phyloP scores from a whole-genome alignment of 2,329 filamentous ascomycete species.

The Aspergillus thermomutatus region DNA sequence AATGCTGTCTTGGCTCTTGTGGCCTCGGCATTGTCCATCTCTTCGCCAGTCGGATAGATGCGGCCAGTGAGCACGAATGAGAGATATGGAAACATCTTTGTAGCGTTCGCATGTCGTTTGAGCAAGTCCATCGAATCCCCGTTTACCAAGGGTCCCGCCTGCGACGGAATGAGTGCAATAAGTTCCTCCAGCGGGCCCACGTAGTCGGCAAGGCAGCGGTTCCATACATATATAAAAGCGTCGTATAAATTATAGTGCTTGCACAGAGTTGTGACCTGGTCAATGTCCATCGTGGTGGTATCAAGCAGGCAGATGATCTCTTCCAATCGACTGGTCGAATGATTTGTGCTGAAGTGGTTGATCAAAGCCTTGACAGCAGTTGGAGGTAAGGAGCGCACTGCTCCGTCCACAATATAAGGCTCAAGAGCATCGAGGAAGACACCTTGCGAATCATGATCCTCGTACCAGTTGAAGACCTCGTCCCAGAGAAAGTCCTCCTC shows the following conservation, averaged over 20 bases:
- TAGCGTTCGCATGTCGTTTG: constrained; percentile 61
- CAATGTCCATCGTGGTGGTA: constrained; percentile 85
- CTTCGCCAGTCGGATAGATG: constrained; percentile 81
- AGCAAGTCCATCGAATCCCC: constrained; percentile 53
- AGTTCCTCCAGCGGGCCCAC: constrained; percentile 87
- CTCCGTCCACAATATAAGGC: constrained; percentile 76
- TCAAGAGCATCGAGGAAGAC: constrained; percentile 88
- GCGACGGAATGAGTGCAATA: constrained; percentile 46
- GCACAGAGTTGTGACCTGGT: constrained; percentile 86
- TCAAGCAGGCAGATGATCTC: constrained; percentile 94
- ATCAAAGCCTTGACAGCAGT: constrained; percentile 83
- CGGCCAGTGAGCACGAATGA: constrained; percentile 88
- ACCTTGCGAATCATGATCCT: constrained; percentile 68
- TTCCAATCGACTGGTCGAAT: constrained; percentile 75
- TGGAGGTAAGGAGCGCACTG: constrained; percentile 73
- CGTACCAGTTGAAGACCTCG: constrained; percentile 85
- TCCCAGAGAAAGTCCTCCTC: constrained; percentile 86
- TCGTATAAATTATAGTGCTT: constrained; percentile 92
- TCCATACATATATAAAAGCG: constrained; percentile 96
- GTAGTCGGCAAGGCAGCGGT: constrained; percentile 82
- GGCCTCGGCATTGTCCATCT: constrained; percentile 69
- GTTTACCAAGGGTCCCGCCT: constrained; percentile 23
- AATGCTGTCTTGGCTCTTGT: constrained; percentile 78
- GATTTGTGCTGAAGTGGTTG: constrained; percentile 71
- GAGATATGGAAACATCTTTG: constrained; percentile 92